phyloP scores from a whole-genome alignment of 2,329 filamentous ascomycete species.

The Mycocentrospora acerina region DNA sequence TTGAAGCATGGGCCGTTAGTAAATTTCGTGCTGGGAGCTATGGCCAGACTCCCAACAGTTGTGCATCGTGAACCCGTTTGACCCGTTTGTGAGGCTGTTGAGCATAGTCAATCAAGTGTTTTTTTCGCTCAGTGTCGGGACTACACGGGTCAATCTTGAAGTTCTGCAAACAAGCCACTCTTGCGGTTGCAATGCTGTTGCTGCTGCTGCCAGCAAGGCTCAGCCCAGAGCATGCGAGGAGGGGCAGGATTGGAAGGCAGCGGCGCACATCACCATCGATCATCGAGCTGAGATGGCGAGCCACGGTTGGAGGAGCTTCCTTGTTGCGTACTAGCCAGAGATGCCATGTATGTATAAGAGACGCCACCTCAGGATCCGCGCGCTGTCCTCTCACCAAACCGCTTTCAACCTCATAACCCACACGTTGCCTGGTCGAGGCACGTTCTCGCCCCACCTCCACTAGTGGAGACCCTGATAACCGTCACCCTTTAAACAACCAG shows the following conservation, averaged over 20 bases:
- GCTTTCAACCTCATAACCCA: slow-evolving; percentile 7
- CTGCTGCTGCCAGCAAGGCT: no score
- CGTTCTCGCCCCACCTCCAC: slow-evolving; percentile 24
- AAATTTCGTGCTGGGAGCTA: slow-evolving; percentile 23
- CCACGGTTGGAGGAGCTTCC: slow-evolving; percentile 15
- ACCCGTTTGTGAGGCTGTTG: slow-evolving; percentile 2
- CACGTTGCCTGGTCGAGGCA: slow-evolving; percentile 19
- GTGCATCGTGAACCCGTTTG: slow-evolving; percentile 29
- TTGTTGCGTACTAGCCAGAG: slow-evolving; percentile 9
- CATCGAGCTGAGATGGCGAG: not conserved
- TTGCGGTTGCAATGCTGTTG: not conserved
- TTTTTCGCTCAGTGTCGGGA: no score
- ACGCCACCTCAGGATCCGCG: slow-evolving; percentile 7
- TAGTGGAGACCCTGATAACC: slow-evolving; percentile 12
- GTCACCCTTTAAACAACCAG: slow-evolving; percentile 23
- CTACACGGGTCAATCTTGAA: not conserved
- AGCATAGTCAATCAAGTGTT: not conserved
- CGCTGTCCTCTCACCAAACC: slow-evolving; percentile 13
- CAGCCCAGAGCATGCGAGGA: no score
- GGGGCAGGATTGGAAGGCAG: no score
- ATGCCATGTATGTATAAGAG: slow-evolving; percentile 17
- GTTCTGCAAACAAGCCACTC: not conserved
- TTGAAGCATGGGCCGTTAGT: slow-evolving; percentile 2
- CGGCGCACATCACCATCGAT: no score
- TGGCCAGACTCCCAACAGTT: slow-evolving; percentile 32